Conservation (phyloP, 805 yeast genomes). For the Zygoascus biomembranicola region DNA sequence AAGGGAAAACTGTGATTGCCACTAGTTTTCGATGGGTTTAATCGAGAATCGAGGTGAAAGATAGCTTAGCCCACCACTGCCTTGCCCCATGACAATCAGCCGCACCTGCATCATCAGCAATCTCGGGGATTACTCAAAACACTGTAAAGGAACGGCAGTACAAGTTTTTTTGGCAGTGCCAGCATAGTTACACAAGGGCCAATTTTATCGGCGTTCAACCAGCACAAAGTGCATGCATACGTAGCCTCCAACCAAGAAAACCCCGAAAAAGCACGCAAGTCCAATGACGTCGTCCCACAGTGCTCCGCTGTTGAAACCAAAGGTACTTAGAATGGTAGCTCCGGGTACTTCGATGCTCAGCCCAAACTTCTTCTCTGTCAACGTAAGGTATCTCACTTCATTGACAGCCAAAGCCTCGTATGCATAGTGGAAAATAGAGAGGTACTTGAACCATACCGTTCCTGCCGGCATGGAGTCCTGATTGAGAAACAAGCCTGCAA, state of each 20-base stretch:
- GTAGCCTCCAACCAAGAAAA: conserved; percentile 65
- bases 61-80: too few relatives aligned
- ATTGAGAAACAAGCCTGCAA: conserved; percentile 90
- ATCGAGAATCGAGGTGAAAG: too few relatives aligned
- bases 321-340: conserved; percentile 90
- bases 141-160: too few relatives aligned
- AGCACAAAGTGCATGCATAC: conserved; percentile 63
- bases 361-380: conserved; percentile 86
- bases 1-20: neutral
- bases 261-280: conserved; percentile 47
- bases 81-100: too few relatives aligned
- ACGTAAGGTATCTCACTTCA: conserved; percentile 79
- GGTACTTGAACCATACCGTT: conserved; percentile 67
- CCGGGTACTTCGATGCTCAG: conserved; percentile 95
- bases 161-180: too few relatives aligned
- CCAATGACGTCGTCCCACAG: conserved; percentile 57
- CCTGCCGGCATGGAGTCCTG: conserved; percentile 52
- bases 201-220: conserved; percentile 55
- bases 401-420: conserved; percentile 89
- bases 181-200: neutral
- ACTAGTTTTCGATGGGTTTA: neutral
- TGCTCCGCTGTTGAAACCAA: conserved; percentile 84
- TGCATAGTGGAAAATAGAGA: conserved; percentile 91
- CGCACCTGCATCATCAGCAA: too few relatives aligned
- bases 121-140: too few relatives aligned